Evolutionary conservation across 441 rosid species (phyloP).

Genomic region (Gossypium schwendimanii): DNA sequence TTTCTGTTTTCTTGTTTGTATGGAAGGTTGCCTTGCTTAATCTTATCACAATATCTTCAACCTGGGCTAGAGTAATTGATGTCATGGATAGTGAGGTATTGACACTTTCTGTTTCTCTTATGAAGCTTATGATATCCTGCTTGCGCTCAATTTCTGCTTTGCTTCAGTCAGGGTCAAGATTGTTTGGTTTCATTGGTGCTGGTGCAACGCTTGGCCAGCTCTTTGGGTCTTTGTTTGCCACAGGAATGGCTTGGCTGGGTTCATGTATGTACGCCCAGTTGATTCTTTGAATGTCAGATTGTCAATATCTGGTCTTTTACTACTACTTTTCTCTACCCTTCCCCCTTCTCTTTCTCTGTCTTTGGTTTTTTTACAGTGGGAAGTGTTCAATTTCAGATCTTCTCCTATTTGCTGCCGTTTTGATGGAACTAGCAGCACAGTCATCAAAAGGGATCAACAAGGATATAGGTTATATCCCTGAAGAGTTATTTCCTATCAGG

Average conservation of each 20-base stretch:
- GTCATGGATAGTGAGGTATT: constrained; percentile 88
- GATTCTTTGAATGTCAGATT: constrained; percentile 5
- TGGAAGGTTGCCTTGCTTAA: constrained; percentile 79
- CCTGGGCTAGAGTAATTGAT: constrained; percentile 94
- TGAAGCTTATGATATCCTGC: constrained; percentile 5
- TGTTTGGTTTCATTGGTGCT: constrained; percentile 93
- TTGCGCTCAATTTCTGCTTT: constrained; percentile 26
- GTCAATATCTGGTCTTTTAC: constrained; percentile 7
- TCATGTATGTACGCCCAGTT: constrained; percentile 50
- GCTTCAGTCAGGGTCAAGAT: constrained; percentile 92
- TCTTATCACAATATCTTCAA: constrained; percentile 84
- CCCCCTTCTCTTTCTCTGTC: not conserved
- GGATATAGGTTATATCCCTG: constrained; percentile 44
- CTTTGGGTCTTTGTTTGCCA: constrained; percentile 83
- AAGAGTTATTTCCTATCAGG: constrained; percentile 71
- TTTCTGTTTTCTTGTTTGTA: not conserved
- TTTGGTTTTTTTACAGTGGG: not conserved
- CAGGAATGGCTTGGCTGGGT: constrained; percentile 82
- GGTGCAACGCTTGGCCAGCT: constrained; percentile 97
- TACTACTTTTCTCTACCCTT: not conserved
- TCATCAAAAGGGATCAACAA: constrained; percentile 68
- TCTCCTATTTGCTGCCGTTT: constrained; percentile 72
- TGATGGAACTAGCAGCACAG: constrained; percentile 90
- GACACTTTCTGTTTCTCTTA: constrained; percentile 5
- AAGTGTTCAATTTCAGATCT: constrained; percentile 43